A percentile compares a stretch with the other conserved stretches of the same genome.
These are phyloP conservation scores for Diplodia intermedia DNA, from an alignment of 2,329 filamentous ascomycete genomes.

Conservation along the genomic window DNA sequence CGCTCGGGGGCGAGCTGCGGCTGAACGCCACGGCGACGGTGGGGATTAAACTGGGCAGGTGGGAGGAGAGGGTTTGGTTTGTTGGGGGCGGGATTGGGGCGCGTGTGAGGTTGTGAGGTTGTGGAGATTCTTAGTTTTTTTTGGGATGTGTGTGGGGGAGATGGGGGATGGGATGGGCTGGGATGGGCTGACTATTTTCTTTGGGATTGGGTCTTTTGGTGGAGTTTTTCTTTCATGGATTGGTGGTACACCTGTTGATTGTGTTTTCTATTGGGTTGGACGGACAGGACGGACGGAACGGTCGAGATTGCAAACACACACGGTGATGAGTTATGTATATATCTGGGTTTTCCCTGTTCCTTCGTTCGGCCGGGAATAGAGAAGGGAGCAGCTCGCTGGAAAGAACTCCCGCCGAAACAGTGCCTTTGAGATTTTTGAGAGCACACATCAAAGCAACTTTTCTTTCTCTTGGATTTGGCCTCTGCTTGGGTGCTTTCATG, in stretches of 20 bases:
- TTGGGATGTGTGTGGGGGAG: no score
- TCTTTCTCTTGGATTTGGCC: no score
- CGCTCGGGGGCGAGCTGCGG: slow-evolving; percentile 79
- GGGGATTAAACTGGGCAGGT: slow-evolving; percentile 75
- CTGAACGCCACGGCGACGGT: slow-evolving; percentile 80
- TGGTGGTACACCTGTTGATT: background rate
- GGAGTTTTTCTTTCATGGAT: no score
- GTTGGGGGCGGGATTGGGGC: slow-evolving; percentile 56
- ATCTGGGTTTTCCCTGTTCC: background rate
- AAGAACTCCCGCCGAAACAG: background rate
- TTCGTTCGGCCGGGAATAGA: background rate
- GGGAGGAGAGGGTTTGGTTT: slow-evolving; percentile 70
- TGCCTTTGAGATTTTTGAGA: background rate
- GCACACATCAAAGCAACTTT: background rate
- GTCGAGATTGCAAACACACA: slow-evolving; percentile 3
- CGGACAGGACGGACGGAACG: background rate
- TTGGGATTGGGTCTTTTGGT: background rate
- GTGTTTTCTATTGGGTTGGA: background rate
- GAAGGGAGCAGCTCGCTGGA: background rate
- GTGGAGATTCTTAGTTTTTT: no score
- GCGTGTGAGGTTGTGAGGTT: slow-evolving; percentile 51
- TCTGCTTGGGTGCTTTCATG: no score
- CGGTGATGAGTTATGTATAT: background rate
- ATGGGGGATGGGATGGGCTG: background rate
- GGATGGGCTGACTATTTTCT: no score